Conservation (phyloP, 2,329 filamentous ascomycete species). For the Bipolaris gigantea region DNA sequence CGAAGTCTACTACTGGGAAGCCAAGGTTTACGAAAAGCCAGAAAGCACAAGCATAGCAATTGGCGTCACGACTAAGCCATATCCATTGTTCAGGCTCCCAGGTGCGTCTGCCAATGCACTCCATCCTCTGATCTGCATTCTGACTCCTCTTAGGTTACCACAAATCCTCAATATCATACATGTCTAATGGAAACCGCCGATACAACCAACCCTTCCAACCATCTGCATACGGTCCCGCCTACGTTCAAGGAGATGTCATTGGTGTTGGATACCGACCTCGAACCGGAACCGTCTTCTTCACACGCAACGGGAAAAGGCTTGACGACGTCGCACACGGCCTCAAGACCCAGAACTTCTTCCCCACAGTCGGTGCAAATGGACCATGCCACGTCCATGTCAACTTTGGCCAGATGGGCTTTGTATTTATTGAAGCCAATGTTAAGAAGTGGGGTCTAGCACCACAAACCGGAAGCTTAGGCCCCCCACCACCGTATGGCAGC, state of each 20-base stretch:
- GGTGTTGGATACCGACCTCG: conserved; percentile 93
- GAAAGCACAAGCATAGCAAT: conserved; percentile 85
- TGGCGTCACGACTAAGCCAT: conserved; percentile 94
- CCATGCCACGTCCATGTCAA: conserved; percentile 94
- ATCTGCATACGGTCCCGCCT: conserved; percentile 78
- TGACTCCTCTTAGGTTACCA: conserved; percentile 69
- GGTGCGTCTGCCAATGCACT: conserved; percentile 58
- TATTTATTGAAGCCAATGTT: conserved; percentile 98
- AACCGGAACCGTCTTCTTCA: conserved; percentile 96
- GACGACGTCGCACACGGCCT: conserved; percentile 92
- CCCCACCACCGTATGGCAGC: conserved; percentile 93
- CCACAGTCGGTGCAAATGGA: conserved; percentile 92
- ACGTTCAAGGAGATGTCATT: conserved; percentile 92
- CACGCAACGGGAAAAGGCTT: conserved; percentile 94
- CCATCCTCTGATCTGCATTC: neutral
- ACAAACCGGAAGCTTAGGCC: conserved; percentile 91
- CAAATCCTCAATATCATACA: conserved; percentile 89
- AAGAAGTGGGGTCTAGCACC: conserved; percentile 99
- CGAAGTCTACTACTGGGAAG: conserved; percentile 99
- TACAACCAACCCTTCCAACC: conserved; percentile 89
- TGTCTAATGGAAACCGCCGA: conserved; percentile 81
- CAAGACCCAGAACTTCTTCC: conserved; percentile 96
- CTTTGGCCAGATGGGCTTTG: conserved; percentile 95
- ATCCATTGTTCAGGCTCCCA: conserved; percentile 89
- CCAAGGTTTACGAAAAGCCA: conserved; percentile 97